Evolutionary conservation across 805 yeast species (phyloP), one percentile per base, ranked within the genome.

Genomic region (Cyberlindnera subsufficiens): DNA sequence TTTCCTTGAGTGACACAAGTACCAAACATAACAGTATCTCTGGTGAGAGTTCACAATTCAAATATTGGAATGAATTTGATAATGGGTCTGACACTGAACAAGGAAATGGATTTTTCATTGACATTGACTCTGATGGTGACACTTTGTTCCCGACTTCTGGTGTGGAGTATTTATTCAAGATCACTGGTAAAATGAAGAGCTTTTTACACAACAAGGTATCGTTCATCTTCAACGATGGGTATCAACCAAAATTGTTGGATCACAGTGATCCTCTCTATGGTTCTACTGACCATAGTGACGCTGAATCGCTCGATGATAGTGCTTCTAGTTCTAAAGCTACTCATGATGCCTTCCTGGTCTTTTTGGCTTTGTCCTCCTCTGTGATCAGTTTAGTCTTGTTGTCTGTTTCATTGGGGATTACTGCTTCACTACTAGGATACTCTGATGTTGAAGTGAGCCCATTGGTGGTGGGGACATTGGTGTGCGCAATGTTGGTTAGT

Each of bases 11-110:
- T 4, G 50, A 46, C 13, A 30, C 37, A 3, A 40, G 43, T 7
- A 20, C 32, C n/a, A 34, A 37, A 4, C 36, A 42, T 11, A 35
- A 32, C 29, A 27, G 38, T 38, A 35, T 39, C 39, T 27, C 45
- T 42, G 31, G 47, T 32, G 56, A 55, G 39, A 47, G 50, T 1
- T 35, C 51, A 40, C 59, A 39, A 51, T 53, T 54, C 33, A 57
- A 81, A 37, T 80, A 80, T 56, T 80, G 86, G 86, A 80, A 80
- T 53, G 86, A 80, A 60, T 80, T 80, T 55, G 86, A 80, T 52
- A 69, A 80, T 52, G 75, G 74, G 0, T 77, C 81, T 1, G 85
- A 78, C 44, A 75, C 63, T 35, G 77, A 66, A 44, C 69, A 66
- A 29, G 66, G 58, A 30, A 65, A 55, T 30, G 64, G 53, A 6